Evolutionary conservation across 345 rosid genomes (phyloP).

Genomic region (Reutealis trisperma): DNA sequence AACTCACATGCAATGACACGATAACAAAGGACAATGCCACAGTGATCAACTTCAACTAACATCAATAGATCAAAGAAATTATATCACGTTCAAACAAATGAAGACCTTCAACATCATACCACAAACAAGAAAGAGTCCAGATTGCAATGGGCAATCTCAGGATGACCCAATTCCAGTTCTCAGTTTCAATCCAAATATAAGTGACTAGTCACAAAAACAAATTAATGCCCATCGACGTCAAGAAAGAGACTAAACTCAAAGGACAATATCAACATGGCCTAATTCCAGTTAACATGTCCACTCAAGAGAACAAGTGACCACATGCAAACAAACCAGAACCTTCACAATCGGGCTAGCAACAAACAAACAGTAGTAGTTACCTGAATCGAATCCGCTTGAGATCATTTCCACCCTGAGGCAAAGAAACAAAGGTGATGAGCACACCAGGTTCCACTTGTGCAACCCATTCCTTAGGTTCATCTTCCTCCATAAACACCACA

Average conservation of each 20-base stretch:
- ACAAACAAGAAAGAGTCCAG: not conserved
- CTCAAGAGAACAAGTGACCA: not conserved
- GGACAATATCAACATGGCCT: conserved; percentile 3
- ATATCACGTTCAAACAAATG: conserved; percentile 5
- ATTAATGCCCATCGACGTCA: conserved; percentile 5
- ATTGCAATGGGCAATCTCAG: not conserved
- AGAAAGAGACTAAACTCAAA: conserved; percentile 10
- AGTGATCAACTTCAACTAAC: conserved; percentile 4
- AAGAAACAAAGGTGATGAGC: conserved; percentile 85
- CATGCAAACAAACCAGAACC: conserved; percentile 18
- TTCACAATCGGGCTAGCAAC: conserved; percentile 11
- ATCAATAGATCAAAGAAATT: conserved; percentile 8
- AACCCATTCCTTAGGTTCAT: conserved; percentile 97
- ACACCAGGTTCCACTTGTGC: conserved; percentile 99
- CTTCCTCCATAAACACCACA: conserved; percentile 78
- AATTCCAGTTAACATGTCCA: not conserved
- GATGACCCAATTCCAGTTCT: conserved; percentile 17
- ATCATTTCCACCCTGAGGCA: conserved; percentile 92
- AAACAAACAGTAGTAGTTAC: conserved; percentile 37
- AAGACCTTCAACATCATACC: not conserved
- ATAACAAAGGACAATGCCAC: conserved; percentile 18
- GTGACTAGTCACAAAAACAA: conserved; percentile 4
- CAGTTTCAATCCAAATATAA: conserved; percentile 5
- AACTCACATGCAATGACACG: conserved; percentile 21
- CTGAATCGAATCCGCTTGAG: conserved; percentile 94